Conservation (phyloP, 2,329 filamentous ascomycete genomes). For the Xylariaceae sp. region DNA sequence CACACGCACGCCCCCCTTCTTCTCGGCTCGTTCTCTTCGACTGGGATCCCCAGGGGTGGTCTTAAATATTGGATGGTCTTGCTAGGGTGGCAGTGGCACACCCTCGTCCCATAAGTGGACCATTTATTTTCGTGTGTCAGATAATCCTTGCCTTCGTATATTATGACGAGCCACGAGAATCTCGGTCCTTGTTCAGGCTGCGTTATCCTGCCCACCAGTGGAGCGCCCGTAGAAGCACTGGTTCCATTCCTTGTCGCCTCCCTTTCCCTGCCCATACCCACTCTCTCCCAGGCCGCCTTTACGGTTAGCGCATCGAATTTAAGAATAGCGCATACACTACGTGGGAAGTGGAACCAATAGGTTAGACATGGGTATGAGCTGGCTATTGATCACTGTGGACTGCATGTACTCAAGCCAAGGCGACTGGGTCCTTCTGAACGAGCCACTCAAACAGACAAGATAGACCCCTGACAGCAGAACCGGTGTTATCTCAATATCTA, state of each 20-base stretch:
- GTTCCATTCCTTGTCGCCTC: constrained; percentile 35
- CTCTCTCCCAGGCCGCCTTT: constrained; percentile 34
- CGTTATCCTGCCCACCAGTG: constrained; percentile 33
- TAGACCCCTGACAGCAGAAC: constrained; percentile 31
- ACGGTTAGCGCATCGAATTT: constrained; percentile 39
- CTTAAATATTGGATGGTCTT: constrained; percentile 34
- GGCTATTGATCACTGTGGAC: constrained; percentile 34
- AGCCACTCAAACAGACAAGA: constrained; percentile 39
- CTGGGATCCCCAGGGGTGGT: constrained; percentile 29
- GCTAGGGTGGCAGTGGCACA: constrained; percentile 32
- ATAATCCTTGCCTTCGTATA: constrained; percentile 54
- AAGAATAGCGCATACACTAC: constrained; percentile 41
- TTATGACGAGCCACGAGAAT: constrained; percentile 51
- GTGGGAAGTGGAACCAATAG: constrained; percentile 35
- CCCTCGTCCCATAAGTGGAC: constrained; percentile 34
- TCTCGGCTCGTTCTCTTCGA: constrained; percentile 24
- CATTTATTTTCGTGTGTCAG: constrained; percentile 55
- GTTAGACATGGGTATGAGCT: constrained; percentile 36
- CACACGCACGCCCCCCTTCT: constrained; percentile 36
- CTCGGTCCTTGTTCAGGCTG: constrained; percentile 35
- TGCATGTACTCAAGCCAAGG: constrained; percentile 29
- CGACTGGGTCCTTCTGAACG: constrained; percentile 31
- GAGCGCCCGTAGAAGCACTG: constrained; percentile 37
- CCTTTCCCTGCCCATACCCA: constrained; percentile 26
- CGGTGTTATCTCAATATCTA: constrained; percentile 37